Base-by-base conservation (phyloP, 352 stramenopile species). In the Globisporangium carolinianum region DNA sequence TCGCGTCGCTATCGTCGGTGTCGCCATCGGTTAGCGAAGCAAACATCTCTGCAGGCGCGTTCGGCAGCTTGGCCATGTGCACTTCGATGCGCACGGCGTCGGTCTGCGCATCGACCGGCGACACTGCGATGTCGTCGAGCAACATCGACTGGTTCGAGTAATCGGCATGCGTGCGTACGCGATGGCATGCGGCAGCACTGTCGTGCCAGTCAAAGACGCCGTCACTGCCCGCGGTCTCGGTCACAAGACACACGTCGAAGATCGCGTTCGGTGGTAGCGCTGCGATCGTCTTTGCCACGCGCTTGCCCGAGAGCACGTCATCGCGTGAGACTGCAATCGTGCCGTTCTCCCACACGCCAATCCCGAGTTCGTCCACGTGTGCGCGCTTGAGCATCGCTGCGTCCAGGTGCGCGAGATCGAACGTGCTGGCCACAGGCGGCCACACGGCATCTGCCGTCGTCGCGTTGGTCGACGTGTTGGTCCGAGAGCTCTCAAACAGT, bases 171-270 rank as follows among this genome's bases (percentile, higher is more conserved):
- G 84, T 94, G 24, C 56, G 53, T 48, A 91, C 66, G 9, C 64
- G 67, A 39, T 79, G 68, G 35, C 84, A 94, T 0, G 64, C 65
- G 3, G 58, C 53, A 2, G 53, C 41, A 41, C 58, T 69, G n/a
- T 57, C 65, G 6, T 65, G 51, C 69, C 75, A 83, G 8, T 70
- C 67, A 53, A 94, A 85, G 32, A 94, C 70, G 6, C 82, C 84
- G 4, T 81, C 70, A 50, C 79, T 90, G 6, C 64, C 75, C 5
- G 76, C 71, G 6, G 82, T 94, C 54, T 94, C 84, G 53, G 71
- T 73, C 12, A 88, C 79, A 14, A 91, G 47, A 36, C 84, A 94
- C 11, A 91, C 52, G 49, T 94, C 84, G 62, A 91, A 91, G 0
- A 88, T 45, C 3, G 72, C 80, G 24, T 87, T 87, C 3, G 78